Conservation (phyloP, 768 basidiomycete genomes). For the Pholiota microspora region DNA sequence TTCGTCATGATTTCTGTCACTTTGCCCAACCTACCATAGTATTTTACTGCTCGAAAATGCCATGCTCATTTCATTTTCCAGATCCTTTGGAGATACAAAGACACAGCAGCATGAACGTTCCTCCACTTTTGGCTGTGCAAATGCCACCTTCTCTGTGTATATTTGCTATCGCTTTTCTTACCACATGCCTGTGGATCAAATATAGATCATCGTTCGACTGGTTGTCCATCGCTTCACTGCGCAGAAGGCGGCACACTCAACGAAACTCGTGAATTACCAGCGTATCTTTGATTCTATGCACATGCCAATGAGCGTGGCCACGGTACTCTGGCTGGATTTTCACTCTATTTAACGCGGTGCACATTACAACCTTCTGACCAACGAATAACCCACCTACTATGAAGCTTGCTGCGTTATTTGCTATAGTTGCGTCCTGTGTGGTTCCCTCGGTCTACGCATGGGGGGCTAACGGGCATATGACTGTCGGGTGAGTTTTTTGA, state of each 20-base stretch:
- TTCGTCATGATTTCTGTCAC: not conserved
- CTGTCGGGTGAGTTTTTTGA: constrained; percentile 34
- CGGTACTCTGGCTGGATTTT: not conserved
- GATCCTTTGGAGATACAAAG: not conserved
- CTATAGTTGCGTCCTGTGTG: constrained; percentile 11
- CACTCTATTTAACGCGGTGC: constrained; percentile 9
- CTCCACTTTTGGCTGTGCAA: not conserved
- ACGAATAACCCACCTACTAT: not conserved
- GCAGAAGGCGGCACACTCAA: not conserved
- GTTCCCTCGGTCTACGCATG: constrained; percentile 29
- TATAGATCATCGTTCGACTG: not conserved
- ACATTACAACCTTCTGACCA: not conserved
- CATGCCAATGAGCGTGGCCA: not conserved
- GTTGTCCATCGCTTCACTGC: not conserved
- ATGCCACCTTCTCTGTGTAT: constrained; percentile 11
- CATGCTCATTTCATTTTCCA: not conserved
- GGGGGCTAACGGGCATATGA: constrained; percentile 43
- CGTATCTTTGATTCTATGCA: not conserved
- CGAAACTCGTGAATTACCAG: not conserved
- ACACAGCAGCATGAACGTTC: constrained; percentile 2
- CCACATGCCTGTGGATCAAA: constrained; percentile 10
- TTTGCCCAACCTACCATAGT: not conserved
- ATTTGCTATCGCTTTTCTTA: constrained; percentile 16
- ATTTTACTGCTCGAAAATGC: not conserved
- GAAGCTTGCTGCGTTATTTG: constrained; percentile 5